These are phyloP conservation scores for Pneumocystis carinii DNA, from an alignment of 1,139 yeast genomes.

Conservation along the genomic window DNA sequence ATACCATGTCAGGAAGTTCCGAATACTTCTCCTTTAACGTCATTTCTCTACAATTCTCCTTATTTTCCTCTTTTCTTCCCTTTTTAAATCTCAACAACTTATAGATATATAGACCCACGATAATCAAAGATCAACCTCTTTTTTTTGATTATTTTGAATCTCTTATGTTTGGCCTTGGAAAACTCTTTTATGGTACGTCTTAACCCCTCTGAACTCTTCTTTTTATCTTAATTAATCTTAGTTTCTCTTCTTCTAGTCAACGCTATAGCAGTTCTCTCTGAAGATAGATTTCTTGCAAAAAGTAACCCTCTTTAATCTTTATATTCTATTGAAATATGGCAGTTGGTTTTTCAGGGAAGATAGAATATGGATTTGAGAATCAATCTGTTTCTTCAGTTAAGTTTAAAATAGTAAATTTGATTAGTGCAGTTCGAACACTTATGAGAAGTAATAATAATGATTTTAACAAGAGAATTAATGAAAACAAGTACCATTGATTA, in stretches of 20 bases:
- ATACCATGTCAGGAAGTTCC: neutral
- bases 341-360: constrained; percentile 37
- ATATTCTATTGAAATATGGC: no score
- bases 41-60: constrained; percentile 6
- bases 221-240: neutral
- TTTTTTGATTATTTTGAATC: neutral
- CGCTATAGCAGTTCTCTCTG: constrained; percentile 66
- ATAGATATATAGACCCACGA: neutral
- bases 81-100: neutral
- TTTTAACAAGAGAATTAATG: neutral
- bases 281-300: constrained; percentile 65
- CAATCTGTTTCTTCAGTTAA: constrained; percentile 20
- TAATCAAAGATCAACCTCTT: neutral
- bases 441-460: neutral
- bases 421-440: neutral
- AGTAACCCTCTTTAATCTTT: constrained; percentile 30
- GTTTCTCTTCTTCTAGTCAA: constrained; percentile 46
- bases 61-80: constrained; percentile 5
- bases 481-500: neutral
- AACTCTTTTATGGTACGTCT: constrained; percentile 41
- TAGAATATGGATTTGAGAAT: constrained; percentile 29
- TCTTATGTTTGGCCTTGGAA: constrained; percentile 56
- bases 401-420: neutral
- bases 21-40: neutral
- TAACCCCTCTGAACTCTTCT: neutral